These are phyloP conservation scores for Arxiozyma slooffiae DNA, from an alignment of 1,139 yeast species.

Conservation along the genomic window DNA sequence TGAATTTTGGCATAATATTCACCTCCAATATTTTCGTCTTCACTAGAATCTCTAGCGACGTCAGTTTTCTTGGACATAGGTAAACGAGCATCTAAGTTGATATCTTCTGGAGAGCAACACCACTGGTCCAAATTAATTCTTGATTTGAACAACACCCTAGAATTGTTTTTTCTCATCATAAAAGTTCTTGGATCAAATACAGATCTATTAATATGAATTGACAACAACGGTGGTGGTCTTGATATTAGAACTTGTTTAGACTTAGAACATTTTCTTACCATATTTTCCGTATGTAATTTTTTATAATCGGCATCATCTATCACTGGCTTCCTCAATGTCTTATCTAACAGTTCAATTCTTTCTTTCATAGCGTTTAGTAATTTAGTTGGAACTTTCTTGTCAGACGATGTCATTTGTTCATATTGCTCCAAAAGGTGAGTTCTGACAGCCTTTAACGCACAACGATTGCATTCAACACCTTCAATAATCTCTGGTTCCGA, in stretches of 20 bases:
- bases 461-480: constrained; percentile 87
- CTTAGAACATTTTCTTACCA: constrained; percentile 67
- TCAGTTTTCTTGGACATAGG: constrained; percentile 58
- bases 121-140: constrained; percentile 52
- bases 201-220: constrained; percentile 82
- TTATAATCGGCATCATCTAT: constrained; percentile 75
- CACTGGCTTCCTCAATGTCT: constrained; percentile 52
- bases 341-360: constrained; percentile 48
- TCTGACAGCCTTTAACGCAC: constrained; percentile 60
- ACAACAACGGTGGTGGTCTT: constrained; percentile 74
- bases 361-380: constrained; percentile 38
- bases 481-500: constrained; percentile 74
- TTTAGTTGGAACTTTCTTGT: constrained; percentile 29
- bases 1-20: constrained; percentile 26
- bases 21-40: constrained; percentile 27
- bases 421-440: constrained; percentile 42
- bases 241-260: constrained; percentile 73
- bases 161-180: constrained; percentile 71
- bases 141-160: constrained; percentile 68
- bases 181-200: constrained; percentile 85
- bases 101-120: constrained; percentile 53
- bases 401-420: constrained; percentile 28
- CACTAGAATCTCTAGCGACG: constrained; percentile 22
- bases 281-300: constrained; percentile 61
- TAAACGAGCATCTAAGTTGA: constrained; percentile 69